These are phyloP conservation scores for Nepenthes alata DNA, from an alignment of 179 eudicot genomes.

Conservation along the genomic window DNA sequence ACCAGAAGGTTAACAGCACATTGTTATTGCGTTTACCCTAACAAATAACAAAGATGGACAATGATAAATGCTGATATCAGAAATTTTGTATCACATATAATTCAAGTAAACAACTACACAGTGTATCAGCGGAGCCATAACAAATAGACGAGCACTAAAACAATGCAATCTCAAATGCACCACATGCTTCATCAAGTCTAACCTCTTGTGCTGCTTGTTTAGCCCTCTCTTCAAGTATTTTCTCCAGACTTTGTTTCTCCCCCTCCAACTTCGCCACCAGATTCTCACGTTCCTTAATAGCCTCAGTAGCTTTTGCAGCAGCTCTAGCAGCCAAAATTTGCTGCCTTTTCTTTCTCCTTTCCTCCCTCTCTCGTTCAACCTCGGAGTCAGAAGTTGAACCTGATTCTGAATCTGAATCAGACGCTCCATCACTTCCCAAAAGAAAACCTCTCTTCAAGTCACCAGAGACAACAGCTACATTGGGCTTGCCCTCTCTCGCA, in stretches of 20 bases:
- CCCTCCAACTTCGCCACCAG: constrained; percentile 88
- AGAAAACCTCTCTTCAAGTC: constrained; percentile 26
- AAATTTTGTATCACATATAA: no score
- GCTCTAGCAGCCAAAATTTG: constrained; percentile 80
- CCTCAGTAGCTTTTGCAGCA: constrained; percentile 64
- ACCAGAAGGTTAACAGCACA: no score
- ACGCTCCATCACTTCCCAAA: constrained; percentile 42
- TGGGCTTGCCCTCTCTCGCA: constrained; percentile 9
- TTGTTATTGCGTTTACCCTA: no score
- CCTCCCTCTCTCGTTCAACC: constrained; percentile 61
- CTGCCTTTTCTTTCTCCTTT: constrained; percentile 48
- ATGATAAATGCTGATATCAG: no score
- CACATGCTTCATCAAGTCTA: not conserved
- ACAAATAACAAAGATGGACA: no score
- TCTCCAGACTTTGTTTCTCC: constrained; percentile 89
- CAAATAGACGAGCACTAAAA: no score
- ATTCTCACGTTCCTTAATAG: constrained; percentile 76
- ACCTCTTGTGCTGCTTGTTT: constrained; percentile 92
- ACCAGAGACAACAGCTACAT: constrained; percentile 13
- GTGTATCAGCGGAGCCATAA: no score
- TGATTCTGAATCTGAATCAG: constrained; percentile 62
- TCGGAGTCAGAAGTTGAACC: constrained; percentile 66
- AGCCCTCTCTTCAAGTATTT: constrained; percentile 84
- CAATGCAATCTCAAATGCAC: not conserved
- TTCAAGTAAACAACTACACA: no score